phyloP scores from a whole-genome alignment of 352 stramenopile genomes.

The Albugo laibachii region DNA sequence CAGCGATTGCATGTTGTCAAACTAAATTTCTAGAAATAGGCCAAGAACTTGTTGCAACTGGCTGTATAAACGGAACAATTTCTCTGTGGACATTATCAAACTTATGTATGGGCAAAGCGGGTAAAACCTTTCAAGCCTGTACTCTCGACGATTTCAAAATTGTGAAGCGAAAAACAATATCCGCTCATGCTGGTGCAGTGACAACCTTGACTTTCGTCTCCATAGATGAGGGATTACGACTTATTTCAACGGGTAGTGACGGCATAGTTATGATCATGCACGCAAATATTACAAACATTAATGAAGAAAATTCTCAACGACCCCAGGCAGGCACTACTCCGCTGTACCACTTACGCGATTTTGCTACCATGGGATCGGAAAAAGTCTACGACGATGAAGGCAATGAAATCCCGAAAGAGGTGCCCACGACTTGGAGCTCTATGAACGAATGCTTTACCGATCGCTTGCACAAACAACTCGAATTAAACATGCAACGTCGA shows the following conservation, averaged over 20 bases:
- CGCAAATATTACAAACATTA: slow-evolving; percentile 14
- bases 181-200: slow-evolving; percentile 27
- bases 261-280: slow-evolving; percentile 48
- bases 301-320: slow-evolving; percentile 5
- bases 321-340: slow-evolving; percentile 17
- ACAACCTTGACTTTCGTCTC: slow-evolving; percentile 33
- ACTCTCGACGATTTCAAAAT: slow-evolving; percentile 40
- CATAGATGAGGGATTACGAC: slow-evolving; percentile 14
- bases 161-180: slow-evolving; percentile 45
- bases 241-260: slow-evolving; percentile 42
- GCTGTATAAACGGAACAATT: slow-evolving; percentile 32
- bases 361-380: slow-evolving; percentile 36
- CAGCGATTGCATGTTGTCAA: slow-evolving; percentile 22
- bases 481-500: slow-evolving; percentile 13
- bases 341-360: slow-evolving; percentile 21
- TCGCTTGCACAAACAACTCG: not conserved
- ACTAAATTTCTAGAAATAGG: slow-evolving; percentile 16
- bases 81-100: slow-evolving; percentile 36
- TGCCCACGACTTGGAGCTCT: slow-evolving; percentile 21
- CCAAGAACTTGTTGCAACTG: slow-evolving; percentile 40
- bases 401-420: slow-evolving; percentile 16
- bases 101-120: slow-evolving; percentile 10
- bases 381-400: slow-evolving; percentile 42
- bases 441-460: slow-evolving; percentile 13
- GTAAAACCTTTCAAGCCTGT: not conserved